Evolutionary conservation across 805 yeast genomes (phyloP), one percentile per base, ranked within the genome.

Genomic region (Pichia membranifaciens): DNA sequence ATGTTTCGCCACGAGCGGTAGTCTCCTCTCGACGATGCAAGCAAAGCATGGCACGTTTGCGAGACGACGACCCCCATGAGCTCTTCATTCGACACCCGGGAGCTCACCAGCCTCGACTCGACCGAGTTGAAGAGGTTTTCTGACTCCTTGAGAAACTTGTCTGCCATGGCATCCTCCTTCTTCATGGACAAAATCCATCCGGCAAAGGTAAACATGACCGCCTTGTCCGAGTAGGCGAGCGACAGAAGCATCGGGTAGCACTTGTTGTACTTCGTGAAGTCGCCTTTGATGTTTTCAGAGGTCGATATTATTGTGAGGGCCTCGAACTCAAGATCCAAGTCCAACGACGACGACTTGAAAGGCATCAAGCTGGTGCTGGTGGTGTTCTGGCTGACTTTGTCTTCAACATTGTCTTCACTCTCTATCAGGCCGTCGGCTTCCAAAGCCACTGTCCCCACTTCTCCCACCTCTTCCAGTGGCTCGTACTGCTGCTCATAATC

Each of bases 201-300:
- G 13, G 45, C 32, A 43, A 43, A 43, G 10, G 45, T 35, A 13
- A n/a, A 35, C 39, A 43, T 34, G 13, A 43, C 45, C 5, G 23
- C 7, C 23, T 43, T 35, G 29, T 43, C 29, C 20, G 37, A 16
- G 28, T 22, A 36, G 8, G 45, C 45, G 12, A 43, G 21, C 3
- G 45, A 38, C 5, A 33, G 29, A 6, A 43, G 20, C 9, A 43
- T 5, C 4, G 39, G 29, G 29, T 43, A 35, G 18, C 45, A 34
- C 6, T 36, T 12, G 28, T 43, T 43, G 13, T 43, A 43, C 18
- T 22, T 43, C 12, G 25, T 23, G 25, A 43, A 43, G 7, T 25
- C 13, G 12, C 16, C 16, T 17, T 25, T 36, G 25, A 43, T 17
- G 15, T 33, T 2, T 15, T 25, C 35, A 7, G 45, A 43, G 12